Evolutionary conservation across 495 filamentous ascomycete genomes (phyloP), one percentile per base, ranked within the genome.

Genomic region (Penicillium mononematosum): DNA sequence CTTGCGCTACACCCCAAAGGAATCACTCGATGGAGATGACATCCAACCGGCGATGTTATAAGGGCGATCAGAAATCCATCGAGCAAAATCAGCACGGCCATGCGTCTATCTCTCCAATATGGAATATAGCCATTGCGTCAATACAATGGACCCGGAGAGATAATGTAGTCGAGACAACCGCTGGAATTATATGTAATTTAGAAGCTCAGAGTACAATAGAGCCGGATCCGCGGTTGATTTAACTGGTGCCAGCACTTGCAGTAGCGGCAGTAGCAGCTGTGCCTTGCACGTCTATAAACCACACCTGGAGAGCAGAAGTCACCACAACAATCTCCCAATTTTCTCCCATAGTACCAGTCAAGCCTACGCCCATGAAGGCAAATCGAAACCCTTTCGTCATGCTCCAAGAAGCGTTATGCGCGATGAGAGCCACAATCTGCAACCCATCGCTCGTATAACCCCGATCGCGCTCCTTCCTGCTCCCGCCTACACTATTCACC

Each of bases 341-440:
- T 25, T 61, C 50, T 3, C 64, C 56, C 34, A 60, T 38, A 0
- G 31, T 47, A 11, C 59, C 59, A 10, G 52, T 48, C 8, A 67
- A 25, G 7, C 58, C 56, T 44, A 41, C 50, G 17, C 58, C 50
- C 53, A 58, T 32, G 27, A 58, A 67, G 1, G 52, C 27, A 31
- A 65, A 60, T 6, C 47, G 32, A 20, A 68, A 51, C 0, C 32
- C 52, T 24, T 59, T 64, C 3, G 50, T 56, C 62, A 61, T 57
- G 24, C 57, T 61, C 39, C 39, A 53, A 16, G 57, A 62, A 20
- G 48, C 31, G 43, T 64, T 65, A 27, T 58, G 55, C 4, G 62
- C 62, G 14, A 63, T 31, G 1, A 65, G 14, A n/a, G 59, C 65
- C 20, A 68, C 59, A 11, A 68, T 39, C 22, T 65, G 62, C 24